Evolutionary conservation across 176 grass and related monocot genomes (phyloP).

Genomic region (Rhynchospora tenuis): DNA sequence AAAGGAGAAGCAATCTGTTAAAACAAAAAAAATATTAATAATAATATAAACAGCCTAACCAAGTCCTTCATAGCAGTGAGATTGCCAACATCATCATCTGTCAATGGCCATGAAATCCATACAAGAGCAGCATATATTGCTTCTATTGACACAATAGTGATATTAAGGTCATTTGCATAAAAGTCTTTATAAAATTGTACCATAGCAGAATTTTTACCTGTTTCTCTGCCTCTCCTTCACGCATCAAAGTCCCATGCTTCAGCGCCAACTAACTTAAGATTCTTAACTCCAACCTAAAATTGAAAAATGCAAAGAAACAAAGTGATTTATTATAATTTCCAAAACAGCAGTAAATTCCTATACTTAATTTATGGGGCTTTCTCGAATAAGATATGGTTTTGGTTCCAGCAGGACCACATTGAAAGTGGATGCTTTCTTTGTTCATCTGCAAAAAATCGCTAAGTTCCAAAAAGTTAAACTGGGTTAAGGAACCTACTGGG

Average conservation of each 20-base stretch:
- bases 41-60: slow-evolving; percentile 30
- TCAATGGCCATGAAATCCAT: slow-evolving; percentile 67
- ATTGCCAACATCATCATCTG: slow-evolving; percentile 46
- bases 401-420: background rate
- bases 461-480: background rate
- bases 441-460: background rate
- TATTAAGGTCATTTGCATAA: background rate
- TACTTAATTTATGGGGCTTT: background rate
- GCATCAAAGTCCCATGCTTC: slow-evolving; percentile 94
- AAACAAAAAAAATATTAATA: too few species aligned
- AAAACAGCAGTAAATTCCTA: background rate
- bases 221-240: slow-evolving; percentile 94
- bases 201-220: slow-evolving; percentile 41
- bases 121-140: slow-evolving; percentile 89
- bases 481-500: too few species aligned
- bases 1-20: background rate
- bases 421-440: background rate
- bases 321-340: background rate
- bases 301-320: background rate
- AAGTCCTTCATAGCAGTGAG: slow-evolving; percentile 54
- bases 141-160: slow-evolving; percentile 38
- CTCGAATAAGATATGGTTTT: background rate
- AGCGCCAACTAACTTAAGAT: slow-evolving; percentile 63
- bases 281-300: slow-evolving; percentile 62
- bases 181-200: background rate